Base-by-base conservation (phyloP, 768 basidiomycete genomes). In the Gautieria morchelliformis region DNA sequence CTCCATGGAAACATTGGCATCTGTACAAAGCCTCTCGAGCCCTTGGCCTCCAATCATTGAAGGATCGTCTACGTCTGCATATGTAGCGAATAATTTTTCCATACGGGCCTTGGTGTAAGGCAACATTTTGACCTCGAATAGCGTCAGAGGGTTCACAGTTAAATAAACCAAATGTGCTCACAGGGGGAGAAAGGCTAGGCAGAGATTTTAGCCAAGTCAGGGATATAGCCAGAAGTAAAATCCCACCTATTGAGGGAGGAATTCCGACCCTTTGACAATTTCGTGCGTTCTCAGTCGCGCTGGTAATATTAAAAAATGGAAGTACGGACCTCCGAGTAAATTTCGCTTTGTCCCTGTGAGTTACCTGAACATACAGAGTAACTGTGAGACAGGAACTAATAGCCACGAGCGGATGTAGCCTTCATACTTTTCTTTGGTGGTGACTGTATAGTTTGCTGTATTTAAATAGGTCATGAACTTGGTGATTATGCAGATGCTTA, bases 1-100 rank as follows among this genome's bases (percentile, higher is more conserved):
- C 19, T 91, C 89, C 68, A 93, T 71, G 0, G 86, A 74, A 47
- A 91, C 78, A n/a, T 78, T 71, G 12, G 83, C 80, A 60, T 90
- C 86, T 24, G 61, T 75, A 69, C 86, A 93, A 30, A 93, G 70
- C 53, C 70, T 74, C 68, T 85, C 82, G 60, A 91, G 81, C 2
- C 88, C 87, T 58, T 83, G 87, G 1, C 85, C 78, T 0, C 82
- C 84, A 63, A 93, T 89, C 45, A 78, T 71, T 37, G 67, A 63
- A 12, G 65, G 59, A 24, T 75, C 71, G 49, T 89, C 86, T 8
- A 61, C 58, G 58, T 74, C 71, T 22, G 81, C 80, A 63, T 87
- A 89, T 2, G 65, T 68, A 52, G 71, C 71, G 73, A 91, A 92
- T 15, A 90, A 74, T 1, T 69, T 70, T 22, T 74, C 69, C 17